Evolutionary conservation across 495 filamentous ascomycete species (phyloP), one percentile per base, ranked within the genome.

Genomic region (Daldinia childiae): DNA sequence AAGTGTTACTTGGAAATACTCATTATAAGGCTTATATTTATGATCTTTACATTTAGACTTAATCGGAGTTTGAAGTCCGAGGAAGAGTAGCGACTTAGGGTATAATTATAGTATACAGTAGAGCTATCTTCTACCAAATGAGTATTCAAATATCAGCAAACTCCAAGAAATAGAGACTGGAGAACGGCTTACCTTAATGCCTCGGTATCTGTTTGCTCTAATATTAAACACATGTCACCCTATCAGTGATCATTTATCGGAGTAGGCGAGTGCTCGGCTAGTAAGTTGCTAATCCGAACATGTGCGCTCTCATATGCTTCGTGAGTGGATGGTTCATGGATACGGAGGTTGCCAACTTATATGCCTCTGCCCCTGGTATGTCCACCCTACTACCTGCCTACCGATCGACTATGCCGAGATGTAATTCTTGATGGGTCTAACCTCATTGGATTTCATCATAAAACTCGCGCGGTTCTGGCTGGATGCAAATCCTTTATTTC

Each of bases 401-500:
- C 21, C 43, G 8, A 48, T 48, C 4, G 43, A 21, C 19, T 24
- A 21, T 48, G 17, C 43, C 34, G 34, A 48, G 43, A 48, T 21
- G 4, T 24, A 12, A 6, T 21, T 48, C 8, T 24, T 24, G 43
- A 48, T 5, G 0, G 43, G 19, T 21, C 24, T 57, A 61, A 62
- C 66, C 51, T 58, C 26, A 61, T 48, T 41, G 12, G 61, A 68
- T 64, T 56, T 57, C 55, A 38, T 58, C 51, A 64, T 41, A 48
- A 63, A 72, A 64, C 48, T 34, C 30, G 64, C 43, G 60, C 26
- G 34, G 66, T 61, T 19, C 19, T 14, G 54, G 51, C 65, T 4
- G 4, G 70, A 61, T 50, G 17, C 6, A 56, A 27, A 34, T 45
- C 62, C 57, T 73, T 26, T 36, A 58, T 65, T 69, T 52, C 57